Percentiles rank a stretch among this genome's conserved stretches.
Conservation (phyloP, 306 rosid species). For the Argentina anserina region DNA sequence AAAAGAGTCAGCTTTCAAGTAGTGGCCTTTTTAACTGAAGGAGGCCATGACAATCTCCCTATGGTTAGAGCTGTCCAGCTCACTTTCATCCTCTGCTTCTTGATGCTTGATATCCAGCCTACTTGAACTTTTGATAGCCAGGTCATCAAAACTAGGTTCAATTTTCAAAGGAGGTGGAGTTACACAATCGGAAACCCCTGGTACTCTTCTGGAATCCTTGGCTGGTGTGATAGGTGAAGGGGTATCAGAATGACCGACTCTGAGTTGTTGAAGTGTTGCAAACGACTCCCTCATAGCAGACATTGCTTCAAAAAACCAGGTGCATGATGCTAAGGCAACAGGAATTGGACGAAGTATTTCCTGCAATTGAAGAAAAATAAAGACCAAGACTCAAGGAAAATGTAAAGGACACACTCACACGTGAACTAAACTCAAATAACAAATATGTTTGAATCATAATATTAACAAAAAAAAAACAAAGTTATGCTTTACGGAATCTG, state of each 20-base stretch:
- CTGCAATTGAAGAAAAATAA: no score
- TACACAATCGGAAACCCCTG: slow-evolving; percentile 47
- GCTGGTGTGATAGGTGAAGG: slow-evolving; percentile 51
- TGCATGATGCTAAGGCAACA: slow-evolving; percentile 89
- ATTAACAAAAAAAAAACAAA: background rate
- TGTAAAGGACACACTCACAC: background rate
- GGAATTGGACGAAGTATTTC: slow-evolving; percentile 99
- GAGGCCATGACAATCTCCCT: slow-evolving; percentile 56
- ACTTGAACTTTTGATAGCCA: slow-evolving; percentile 46
- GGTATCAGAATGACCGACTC: slow-evolving; percentile 59
- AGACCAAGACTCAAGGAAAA: background rate
- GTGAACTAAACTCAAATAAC: slow-evolving; percentile 1
- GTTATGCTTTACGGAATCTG: background rate
- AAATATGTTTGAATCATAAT: background rate
- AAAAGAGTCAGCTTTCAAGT: slow-evolving; percentile 11
- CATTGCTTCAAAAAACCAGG: slow-evolving; percentile 95
- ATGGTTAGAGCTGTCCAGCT: slow-evolving; percentile 34
- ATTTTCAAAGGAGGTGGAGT: slow-evolving; percentile 73
- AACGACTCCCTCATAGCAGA: slow-evolving; percentile 95
- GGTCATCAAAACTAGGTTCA: slow-evolving; percentile 57
- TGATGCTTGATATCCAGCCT: slow-evolving; percentile 39
- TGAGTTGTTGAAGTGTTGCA: slow-evolving; percentile 77
- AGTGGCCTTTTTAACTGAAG: slow-evolving; percentile 39
- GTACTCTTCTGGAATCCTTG: slow-evolving; percentile 47
- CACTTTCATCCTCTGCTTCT: slow-evolving; percentile 36